Evolutionary conservation across 116 monocot genomes (phyloP), one percentile per base, ranked within the genome.

Genomic region (Phalaenopsis hybrid): DNA sequence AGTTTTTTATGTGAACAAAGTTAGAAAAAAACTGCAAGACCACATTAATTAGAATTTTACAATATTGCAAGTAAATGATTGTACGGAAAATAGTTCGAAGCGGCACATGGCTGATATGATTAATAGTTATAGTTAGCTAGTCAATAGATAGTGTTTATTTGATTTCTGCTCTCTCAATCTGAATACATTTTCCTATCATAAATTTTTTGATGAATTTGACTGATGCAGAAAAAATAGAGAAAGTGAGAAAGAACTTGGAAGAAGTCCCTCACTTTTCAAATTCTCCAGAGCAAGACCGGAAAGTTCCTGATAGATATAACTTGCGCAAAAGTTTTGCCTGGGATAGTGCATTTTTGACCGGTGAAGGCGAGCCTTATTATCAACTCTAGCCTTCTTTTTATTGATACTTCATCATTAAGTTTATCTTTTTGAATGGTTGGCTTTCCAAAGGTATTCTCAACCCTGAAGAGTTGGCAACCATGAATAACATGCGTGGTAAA

Each of bases 321-420:
- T 73, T 94, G 79, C 91, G 94, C 25, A 96, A 96, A 83, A 96
- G 96, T 87, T 83, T 96, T 79, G 96, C 96, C 15, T 96, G 96
- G 96, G 94, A 96, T 85, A 92, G 76, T 82, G 91, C 94, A 65
- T 96, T 96, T 79, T 96, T 94, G 57, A 91, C 96, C 5, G 87
- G 86, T 76, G 94, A 92, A 88, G 96, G 96, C 92, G 61, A 74
- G 78, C 6, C 10, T 58, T 0, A 72, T 72, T 16, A 41, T 34
- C 41, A 9, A 7, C 44, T 31, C 41, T 17, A 44, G 31, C 10
- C 55, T 10, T 34, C 23, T 81, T 18, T 23, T 45, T 51, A 44
- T 28, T 74, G 8, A 49, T 76, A 48, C 45, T 44, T 63, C 9
- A 8, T 41, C 15, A 44, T 58, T 8, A 51, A 63, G 59, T 13